Base-by-base conservation (phyloP, 2,329 filamentous ascomycete species). In the Colletotrichum karsti region DNA sequence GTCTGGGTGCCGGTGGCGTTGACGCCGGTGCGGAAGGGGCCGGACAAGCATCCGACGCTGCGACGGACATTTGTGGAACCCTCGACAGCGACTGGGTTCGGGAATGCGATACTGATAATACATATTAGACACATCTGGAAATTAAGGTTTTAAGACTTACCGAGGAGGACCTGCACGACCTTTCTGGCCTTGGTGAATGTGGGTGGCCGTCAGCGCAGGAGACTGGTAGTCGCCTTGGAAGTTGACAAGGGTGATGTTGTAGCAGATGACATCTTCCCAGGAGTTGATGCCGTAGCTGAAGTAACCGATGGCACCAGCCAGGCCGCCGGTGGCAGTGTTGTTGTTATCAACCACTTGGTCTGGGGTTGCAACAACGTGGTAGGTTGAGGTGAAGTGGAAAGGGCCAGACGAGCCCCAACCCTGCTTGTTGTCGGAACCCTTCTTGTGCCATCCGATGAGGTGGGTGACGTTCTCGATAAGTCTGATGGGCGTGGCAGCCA, bases 261-360 rank as follows among this genome's bases (percentile, higher is more conserved):
- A 82, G 78, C 81, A 83, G 69, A 83, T 82, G 58, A 79, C 72
- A 59, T 83, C 76, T 33, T 80, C 76, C 22, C 78, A 72, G 28
- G 80, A 77, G 78, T 88, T 87, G 77, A 89, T 82, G 69, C 84
- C 85, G 72, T 83, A 85, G 72, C 84, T 82, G 81, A 83, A 88
- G 66, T 82, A 76, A 20, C 85, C 86, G 37, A 76, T 75, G 41
- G 83, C 80, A 35, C 83, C 83, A 41, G 77, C 72, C 12, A 84
- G 76, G 7, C 84, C 83, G 26, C 80, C 81, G 1, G 78, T 81
- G 26, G 70, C 72, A 58, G 74, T 62, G 58, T 77, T 79, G 6
- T 78, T 79, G 51, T 74, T 75, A 69, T 84, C 79, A 70, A 86
- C 81, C 65, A 88, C 85, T 71, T 88, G 78, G 44, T 84, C 78